A percentile compares a stretch with the other conserved stretches of the same genome.
Evolutionary conservation across 2,329 filamentous ascomycete species (phyloP).

Genomic region (Xylariaceae sp.): DNA sequence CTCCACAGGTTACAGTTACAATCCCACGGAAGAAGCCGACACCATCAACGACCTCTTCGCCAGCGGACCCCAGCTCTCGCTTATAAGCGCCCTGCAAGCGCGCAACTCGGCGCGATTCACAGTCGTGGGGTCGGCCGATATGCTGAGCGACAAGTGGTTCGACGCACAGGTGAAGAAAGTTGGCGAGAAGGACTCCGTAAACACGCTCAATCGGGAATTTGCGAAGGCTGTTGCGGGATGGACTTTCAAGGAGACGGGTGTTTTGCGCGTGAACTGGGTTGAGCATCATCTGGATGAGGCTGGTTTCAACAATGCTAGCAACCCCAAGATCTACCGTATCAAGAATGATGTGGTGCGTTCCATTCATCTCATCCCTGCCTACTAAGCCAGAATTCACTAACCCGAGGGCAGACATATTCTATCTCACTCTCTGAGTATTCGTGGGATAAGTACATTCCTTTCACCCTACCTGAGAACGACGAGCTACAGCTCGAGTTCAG

Average conservation of each 20-base stretch:
- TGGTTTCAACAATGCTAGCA: conserved; percentile 55
- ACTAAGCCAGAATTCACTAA: conserved; percentile 11
- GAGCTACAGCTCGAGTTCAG: conserved; percentile 90
- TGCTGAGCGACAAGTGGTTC: conserved; percentile 87
- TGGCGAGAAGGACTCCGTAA: conserved; percentile 46
- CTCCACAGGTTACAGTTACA: conserved; percentile 85
- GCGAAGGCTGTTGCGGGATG: conserved; percentile 82
- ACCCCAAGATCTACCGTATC: conserved; percentile 87
- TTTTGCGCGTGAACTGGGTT: conserved; percentile 77
- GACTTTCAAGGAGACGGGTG: conserved; percentile 92
- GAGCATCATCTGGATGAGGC: conserved; percentile 68
- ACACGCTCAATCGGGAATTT: conserved; percentile 79
- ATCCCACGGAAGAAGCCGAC: conserved; percentile 77
- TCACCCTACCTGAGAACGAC: conserved; percentile 65
- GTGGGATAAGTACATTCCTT: conserved; percentile 71
- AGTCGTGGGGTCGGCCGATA: conserved; percentile 79
- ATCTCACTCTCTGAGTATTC: conserved; percentile 86
- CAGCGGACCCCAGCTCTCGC: conserved; percentile 73
- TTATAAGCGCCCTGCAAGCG: conserved; percentile 84
- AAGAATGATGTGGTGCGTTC: conserved; percentile 91
- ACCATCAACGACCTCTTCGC: conserved; percentile 78
- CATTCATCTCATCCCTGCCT: background rate
- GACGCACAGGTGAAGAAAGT: conserved; percentile 68
- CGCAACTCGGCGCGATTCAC: conserved; percentile 89
- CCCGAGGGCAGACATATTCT: conserved; percentile 62